phyloP scores from a whole-genome alignment of 2,329 filamentous ascomycete species.

The Xenosphaeropsis pyriputrescens region DNA sequence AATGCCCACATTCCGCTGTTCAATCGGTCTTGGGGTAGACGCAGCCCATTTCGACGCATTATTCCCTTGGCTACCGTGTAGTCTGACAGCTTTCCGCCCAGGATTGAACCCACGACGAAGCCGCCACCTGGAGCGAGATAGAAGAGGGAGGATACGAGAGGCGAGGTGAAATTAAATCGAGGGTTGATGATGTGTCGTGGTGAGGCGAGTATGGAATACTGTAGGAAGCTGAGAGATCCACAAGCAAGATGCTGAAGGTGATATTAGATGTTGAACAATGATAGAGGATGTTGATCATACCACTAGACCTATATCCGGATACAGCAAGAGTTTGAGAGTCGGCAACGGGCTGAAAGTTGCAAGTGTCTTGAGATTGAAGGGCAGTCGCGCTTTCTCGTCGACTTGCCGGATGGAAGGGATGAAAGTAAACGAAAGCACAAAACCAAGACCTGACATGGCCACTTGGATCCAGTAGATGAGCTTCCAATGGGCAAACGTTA shows the following conservation, averaged over 20 bases:
- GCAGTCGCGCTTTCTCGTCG: too few species aligned
- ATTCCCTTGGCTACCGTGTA: constrained; percentile 24
- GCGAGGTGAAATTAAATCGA: constrained; percentile 47
- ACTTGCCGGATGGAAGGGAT: constrained; percentile 5
- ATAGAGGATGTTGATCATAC: too few species aligned
- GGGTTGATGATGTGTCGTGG: constrained; percentile 56
- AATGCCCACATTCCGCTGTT: constrained; percentile 17
- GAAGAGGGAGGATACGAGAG: constrained; percentile 50
- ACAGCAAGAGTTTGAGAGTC: too few species aligned
- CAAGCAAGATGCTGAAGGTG: too few species aligned
- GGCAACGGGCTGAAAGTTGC: not conserved
- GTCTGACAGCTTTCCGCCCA: constrained; percentile 38
- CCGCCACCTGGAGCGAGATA: constrained; percentile 55
- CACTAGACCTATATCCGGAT: too few species aligned
- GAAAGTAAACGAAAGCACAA: constrained; percentile 15
- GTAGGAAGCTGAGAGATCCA: constrained; percentile 9
- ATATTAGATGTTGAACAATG: too few species aligned
- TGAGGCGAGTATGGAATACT: constrained; percentile 41
- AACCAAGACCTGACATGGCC: constrained; percentile 14
- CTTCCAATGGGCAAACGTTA: constrained; percentile 16
- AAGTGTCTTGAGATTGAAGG: not conserved
- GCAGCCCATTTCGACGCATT: constrained; percentile 17
- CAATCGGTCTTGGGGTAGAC: constrained; percentile 18
- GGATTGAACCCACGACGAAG: constrained; percentile 48
- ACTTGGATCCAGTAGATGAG: constrained; percentile 19